Evolutionary conservation across 139 green algal species (phyloP).

Genomic region (Micractinium conductrix): DNA sequence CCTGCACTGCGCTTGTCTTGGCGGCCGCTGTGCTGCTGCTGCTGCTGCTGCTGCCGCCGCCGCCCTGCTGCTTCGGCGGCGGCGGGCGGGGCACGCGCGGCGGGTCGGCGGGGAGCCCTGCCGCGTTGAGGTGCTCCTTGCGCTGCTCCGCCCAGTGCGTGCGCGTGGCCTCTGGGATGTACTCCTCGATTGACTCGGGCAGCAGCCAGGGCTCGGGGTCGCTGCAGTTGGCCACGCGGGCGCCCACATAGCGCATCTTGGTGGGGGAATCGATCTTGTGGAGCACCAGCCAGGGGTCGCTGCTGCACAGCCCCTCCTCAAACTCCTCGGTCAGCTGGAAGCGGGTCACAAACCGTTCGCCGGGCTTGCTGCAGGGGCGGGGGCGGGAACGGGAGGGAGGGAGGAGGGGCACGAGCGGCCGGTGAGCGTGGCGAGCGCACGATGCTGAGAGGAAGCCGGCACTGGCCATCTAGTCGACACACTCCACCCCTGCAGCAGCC

Average conservation of each 20-base stretch:
- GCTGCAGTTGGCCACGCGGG: constrained; percentile 28
- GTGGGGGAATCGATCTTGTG: constrained; percentile 66
- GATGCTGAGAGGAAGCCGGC: no score
- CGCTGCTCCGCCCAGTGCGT: constrained; percentile 9
- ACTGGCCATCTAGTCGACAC: no score
- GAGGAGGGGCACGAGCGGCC: not conserved
- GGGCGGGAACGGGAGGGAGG: not conserved
- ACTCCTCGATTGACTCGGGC: constrained; percentile 1
- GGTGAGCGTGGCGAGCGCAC: no score
- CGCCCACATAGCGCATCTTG: constrained; percentile 62
- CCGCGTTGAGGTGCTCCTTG: not conserved
- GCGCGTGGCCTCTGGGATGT: not conserved
- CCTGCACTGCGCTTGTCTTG: no score
- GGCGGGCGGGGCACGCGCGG: not conserved
- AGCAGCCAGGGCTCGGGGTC: not conserved
- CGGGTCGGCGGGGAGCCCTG: not conserved
- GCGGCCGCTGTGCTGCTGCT: not conserved
- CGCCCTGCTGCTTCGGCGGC: not conserved
- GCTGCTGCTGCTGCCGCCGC: not conserved
- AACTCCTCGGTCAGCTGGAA: constrained; percentile 54
- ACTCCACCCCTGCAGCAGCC: no score
- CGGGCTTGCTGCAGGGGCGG: constrained; percentile 4
- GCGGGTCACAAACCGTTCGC: constrained; percentile 41
- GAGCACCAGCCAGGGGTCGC: constrained; percentile 51
- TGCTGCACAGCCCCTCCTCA: constrained; percentile 45